phyloP scores from a whole-genome alignment of 78 protist species.

The Dictyostelium brefeldianum region DNA sequence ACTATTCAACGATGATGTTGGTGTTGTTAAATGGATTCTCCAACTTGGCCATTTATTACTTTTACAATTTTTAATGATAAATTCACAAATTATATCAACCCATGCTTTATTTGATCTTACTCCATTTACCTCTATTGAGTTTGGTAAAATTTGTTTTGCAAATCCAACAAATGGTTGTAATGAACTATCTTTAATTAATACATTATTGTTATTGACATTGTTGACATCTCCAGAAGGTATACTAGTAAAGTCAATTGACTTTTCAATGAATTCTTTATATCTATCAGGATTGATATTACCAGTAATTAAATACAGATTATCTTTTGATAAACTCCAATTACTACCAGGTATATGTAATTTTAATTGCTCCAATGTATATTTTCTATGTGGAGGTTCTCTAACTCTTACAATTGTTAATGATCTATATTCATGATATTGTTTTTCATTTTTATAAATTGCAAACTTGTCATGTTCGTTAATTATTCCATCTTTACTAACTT shows the following conservation, averaged over 20 bases:
- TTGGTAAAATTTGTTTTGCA: slow-evolving; percentile 36
- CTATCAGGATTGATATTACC: neutral
- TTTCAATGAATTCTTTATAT: neutral
- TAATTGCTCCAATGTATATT: neutral
- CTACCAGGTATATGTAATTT: neutral
- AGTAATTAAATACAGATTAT: neutral
- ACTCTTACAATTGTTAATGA: slow-evolving; percentile 14
- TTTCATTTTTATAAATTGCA: neutral
- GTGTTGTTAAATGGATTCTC: slow-evolving; percentile 21
- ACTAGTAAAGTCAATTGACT: neutral
- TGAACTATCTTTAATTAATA: neutral
- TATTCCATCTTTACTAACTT: neutral
- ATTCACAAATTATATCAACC: neutral
- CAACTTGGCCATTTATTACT: neutral
- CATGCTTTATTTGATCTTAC: neutral
- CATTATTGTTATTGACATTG: neutral
- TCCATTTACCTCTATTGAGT: neutral
- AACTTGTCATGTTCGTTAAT: neutral
- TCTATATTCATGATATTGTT: neutral
- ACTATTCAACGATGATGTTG: neutral
- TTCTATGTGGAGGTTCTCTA: neutral
- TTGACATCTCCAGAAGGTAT: no score
- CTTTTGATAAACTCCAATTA: slow-evolving; percentile 26
- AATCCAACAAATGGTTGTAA: slow-evolving; percentile 35
- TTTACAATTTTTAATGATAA: neutral